phyloP scores from a whole-genome alignment of 2,329 filamentous ascomycete species.

The Pyrenophora seminiperda region DNA sequence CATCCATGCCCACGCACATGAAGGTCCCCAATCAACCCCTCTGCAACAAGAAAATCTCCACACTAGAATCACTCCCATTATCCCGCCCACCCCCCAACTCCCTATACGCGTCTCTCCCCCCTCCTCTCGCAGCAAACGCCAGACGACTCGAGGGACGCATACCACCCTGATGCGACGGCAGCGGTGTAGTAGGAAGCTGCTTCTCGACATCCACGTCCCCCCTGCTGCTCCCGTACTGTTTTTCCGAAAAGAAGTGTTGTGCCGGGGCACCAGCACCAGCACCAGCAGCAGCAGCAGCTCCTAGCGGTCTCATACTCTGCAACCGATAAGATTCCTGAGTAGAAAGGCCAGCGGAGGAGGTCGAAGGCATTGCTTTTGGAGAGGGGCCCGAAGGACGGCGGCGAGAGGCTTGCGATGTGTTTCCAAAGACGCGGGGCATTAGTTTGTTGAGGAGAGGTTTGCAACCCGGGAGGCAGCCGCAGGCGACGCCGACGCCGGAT shows the following conservation, averaged over 20 bases:
- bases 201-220: conserved; percentile 1
- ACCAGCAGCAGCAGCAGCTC: no score
- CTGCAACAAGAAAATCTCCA: conserved; percentile 14
- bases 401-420: conserved; percentile 14
- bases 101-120: conserved; percentile 7
- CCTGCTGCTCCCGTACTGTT: background rate
- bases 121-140: conserved; percentile 6
- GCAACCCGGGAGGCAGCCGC: conserved; percentile 40
- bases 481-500: conserved; percentile 36
- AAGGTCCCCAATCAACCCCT: no score
- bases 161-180: conserved; percentile 1
- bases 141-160: conserved; percentile 8
- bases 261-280: no score
- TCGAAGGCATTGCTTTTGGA: background rate
- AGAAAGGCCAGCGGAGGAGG: background rate
- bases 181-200: background rate
- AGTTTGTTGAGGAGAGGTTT: conserved; percentile 39
- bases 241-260: background rate
- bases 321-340: conserved; percentile 6
- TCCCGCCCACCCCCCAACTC: background rate
- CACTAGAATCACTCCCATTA: conserved; percentile 8
- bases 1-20: no score
- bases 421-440: conserved; percentile 35
- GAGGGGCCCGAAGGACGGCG: conserved; percentile 8
- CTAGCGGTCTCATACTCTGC: background rate